Evolutionary conservation across 1,284 basidiomycete genomes (phyloP), one percentile per base, ranked within the genome.

Genomic region (Ganoderma boninense): DNA sequence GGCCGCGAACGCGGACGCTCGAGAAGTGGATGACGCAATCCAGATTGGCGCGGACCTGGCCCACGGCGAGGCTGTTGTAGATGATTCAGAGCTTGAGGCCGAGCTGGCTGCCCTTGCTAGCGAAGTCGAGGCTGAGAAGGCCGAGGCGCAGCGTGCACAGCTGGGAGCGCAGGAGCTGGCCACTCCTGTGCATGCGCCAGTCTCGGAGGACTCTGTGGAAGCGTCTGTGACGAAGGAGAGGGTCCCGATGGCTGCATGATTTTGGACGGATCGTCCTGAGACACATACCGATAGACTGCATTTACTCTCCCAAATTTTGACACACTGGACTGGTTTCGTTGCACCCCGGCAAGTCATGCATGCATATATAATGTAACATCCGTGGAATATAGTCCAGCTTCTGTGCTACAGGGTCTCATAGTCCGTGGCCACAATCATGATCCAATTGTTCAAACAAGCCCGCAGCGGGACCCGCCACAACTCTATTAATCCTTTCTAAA

Each of bases 11-110:
- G 90, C 90, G 0, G 91, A 95, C 77, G 94, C 95, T 65, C 85
- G 85, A 64, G 96, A 98, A 75, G 86, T 98, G 38, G 93, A 97
- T 75, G 89, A 94, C 40, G 90, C 91, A 2, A 90, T 98, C 64
- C 85, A 86, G 64, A 80, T 90, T 52, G 92, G 91, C 29, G 89
- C 87, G 0, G 87, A 92, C 71, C 82, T 89, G 8, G 84, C 90
- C 2, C 82, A 85, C n/a, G 82, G 82, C 0, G 88, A 88, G 10
- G 83, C 83, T 0, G 84, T 80, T 3, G 80, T 87, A 4, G 86
- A 89, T 66, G 91, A 92, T 2, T 82, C 80, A 0, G 90, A 90
- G 43, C 77, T 97, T 70, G 89, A 92, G 77, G 85, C 82, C 57
- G 90, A 93, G 77, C 81, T 90, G 72, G 80, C 82, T 46, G 83